Conservation (phyloP, 2,329 filamentous ascomycete species). For the Ophiostoma perfectum region DNA sequence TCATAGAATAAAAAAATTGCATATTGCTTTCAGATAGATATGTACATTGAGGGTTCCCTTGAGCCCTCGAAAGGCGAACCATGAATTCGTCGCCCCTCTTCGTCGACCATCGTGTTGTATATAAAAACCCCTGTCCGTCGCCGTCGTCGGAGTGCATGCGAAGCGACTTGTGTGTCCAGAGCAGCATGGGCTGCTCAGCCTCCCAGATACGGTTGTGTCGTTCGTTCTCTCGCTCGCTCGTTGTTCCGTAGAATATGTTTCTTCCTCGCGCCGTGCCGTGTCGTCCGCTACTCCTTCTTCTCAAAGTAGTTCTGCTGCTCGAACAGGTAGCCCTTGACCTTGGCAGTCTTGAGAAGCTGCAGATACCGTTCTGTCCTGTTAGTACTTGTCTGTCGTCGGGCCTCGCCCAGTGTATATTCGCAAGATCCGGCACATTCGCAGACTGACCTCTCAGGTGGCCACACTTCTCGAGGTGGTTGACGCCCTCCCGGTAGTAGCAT, state of each 20-base stretch:
- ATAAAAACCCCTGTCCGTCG: not conserved
- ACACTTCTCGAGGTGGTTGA: slow-evolving; percentile 86
- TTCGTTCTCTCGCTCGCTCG: slow-evolving; percentile 2
- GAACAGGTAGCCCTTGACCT: slow-evolving; percentile 73
- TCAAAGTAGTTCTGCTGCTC: slow-evolving; percentile 70
- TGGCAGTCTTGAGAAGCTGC: slow-evolving; percentile 67
- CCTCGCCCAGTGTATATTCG: slow-evolving; percentile 15
- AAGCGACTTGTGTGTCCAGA: not conserved
- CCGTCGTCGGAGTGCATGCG: not conserved
- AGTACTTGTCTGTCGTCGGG: not conserved
- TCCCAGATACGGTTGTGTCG: not conserved
- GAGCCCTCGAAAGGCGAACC: not conserved
- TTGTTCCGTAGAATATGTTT: not conserved
- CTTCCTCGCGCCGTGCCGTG: not conserved
- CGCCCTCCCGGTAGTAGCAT: slow-evolving; percentile 78
- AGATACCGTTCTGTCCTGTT: slow-evolving; percentile 64
- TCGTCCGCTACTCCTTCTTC: slow-evolving; percentile 34
- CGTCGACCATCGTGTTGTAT: not conserved
- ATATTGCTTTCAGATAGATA: slow-evolving; percentile 20
- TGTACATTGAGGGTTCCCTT: slow-evolving; percentile 20
- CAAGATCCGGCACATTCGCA: not conserved
- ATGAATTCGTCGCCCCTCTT: not conserved
- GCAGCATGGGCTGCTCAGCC: not conserved
- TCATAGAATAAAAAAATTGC: slow-evolving; percentile 13
- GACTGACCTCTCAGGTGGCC: slow-evolving; percentile 66